Conservation (phyloP, 2,329 filamentous ascomycete genomes). For the Simplicillium aogashimaense region DNA sequence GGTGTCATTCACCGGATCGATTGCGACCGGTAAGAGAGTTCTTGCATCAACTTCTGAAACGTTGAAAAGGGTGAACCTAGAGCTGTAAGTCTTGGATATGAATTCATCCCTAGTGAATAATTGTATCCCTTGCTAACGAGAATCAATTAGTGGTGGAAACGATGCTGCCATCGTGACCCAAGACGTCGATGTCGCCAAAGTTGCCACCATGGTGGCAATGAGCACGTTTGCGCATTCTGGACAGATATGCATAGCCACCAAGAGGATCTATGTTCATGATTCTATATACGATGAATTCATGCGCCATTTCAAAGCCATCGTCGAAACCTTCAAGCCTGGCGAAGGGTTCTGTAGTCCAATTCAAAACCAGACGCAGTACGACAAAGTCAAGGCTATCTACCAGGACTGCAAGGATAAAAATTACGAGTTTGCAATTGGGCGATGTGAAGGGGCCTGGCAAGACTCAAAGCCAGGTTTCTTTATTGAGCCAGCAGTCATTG, state of each 20-base stretch:
- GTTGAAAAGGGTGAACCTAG: constrained; percentile 50
- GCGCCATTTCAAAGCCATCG: constrained; percentile 18
- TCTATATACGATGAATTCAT: constrained; percentile 47
- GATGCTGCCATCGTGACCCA: constrained; percentile 49
- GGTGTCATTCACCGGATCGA: constrained; percentile 55
- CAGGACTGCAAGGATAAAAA: constrained; percentile 10
- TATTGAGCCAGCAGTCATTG: constrained; percentile 47
- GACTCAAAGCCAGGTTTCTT: constrained; percentile 37
- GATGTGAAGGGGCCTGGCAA: constrained; percentile 4
- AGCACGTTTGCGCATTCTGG: constrained; percentile 48
- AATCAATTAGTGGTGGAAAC: constrained; percentile 36
- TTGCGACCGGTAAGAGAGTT: constrained; percentile 49
- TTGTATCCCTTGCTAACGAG: constrained; percentile 4
- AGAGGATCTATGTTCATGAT: constrained; percentile 52
- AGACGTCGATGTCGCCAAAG: constrained; percentile 40
- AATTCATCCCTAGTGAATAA: neutral
- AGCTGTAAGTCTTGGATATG: constrained; percentile 26
- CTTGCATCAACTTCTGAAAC: constrained; percentile 45
- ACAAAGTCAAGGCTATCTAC: constrained; percentile 34
- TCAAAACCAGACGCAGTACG: constrained; percentile 56
- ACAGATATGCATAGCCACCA: constrained; percentile 30
- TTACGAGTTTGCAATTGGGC: neutral
- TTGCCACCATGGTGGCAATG: constrained; percentile 30
- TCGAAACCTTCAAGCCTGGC: constrained; percentile 28
- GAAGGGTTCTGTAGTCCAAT: constrained; percentile 49